phyloP scores from a whole-genome alignment of 176 grass and related monocot genomes.

The Carex pumila region DNA sequence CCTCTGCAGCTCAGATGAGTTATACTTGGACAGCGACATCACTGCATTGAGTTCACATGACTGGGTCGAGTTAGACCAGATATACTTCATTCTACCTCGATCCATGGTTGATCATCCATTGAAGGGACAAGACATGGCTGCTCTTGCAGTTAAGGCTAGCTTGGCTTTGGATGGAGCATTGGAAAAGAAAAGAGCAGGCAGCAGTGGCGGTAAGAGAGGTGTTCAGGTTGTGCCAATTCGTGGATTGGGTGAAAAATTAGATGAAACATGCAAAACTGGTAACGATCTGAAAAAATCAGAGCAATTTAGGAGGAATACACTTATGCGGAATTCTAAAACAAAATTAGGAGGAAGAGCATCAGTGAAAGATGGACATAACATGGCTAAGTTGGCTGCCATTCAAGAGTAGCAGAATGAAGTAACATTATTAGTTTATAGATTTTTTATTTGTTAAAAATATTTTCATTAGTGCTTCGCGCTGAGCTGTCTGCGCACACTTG shows the following conservation, averaged over 20 bases:
- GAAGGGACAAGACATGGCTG: slow-evolving; percentile 42
- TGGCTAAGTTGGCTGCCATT: too few relatives aligned
- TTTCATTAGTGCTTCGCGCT: too few relatives aligned
- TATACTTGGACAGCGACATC: slow-evolving; percentile 28
- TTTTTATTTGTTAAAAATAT: too few relatives aligned
- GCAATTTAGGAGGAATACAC: background rate
- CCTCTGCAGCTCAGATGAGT: slow-evolving; percentile 81
- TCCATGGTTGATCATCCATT: slow-evolving; percentile 29
- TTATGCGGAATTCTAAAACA: background rate
- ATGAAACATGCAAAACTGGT: background rate
- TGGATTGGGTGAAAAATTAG: background rate
- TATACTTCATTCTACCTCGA: slow-evolving; percentile 57
- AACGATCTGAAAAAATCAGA: background rate
- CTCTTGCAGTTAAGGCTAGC: slow-evolving; percentile 47
- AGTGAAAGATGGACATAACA: too few relatives aligned
- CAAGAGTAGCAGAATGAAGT: too few relatives aligned
- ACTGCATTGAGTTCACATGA: slow-evolving; percentile 23
- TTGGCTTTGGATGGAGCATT: slow-evolving; percentile 16
- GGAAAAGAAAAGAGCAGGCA: background rate
- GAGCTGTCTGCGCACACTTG: too few relatives aligned
- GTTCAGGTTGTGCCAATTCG: background rate
- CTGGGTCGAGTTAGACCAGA: slow-evolving; percentile 26
- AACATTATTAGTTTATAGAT: too few relatives aligned
- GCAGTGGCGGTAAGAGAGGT: background rate
- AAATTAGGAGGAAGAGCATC: background rate